Conservation (phyloP, 139 green algal species). For the Pleodorina starrii region DNA sequence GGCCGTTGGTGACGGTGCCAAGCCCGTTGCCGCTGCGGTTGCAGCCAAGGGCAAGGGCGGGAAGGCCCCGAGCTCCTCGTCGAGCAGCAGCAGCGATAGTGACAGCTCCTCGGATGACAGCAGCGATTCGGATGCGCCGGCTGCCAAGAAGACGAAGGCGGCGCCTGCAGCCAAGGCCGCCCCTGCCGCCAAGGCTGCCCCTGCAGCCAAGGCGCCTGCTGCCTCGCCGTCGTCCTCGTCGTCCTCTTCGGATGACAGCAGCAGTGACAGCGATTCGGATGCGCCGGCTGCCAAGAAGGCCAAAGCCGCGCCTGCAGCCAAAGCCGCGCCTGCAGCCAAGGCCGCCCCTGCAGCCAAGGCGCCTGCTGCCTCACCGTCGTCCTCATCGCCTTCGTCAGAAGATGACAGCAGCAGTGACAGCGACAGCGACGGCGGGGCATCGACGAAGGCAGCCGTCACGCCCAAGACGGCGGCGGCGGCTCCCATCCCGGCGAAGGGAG, state of each 20-base stretch:
- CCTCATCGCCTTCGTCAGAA: conserved; percentile 2
- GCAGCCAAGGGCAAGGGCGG: not conserved
- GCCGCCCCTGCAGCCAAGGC: not conserved
- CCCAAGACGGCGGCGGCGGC: not conserved
- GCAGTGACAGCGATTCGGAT: not conserved
- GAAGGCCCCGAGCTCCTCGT: not conserved
- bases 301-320: not conserved
- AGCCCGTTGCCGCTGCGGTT: not conserved
- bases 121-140: not conserved
- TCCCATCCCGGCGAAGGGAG: not conserved
- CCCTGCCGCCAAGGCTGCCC: not conserved
- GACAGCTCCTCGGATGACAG: conserved; percentile 12
- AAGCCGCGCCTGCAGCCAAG: not conserved
- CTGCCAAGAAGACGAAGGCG: not conserved
- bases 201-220: not conserved
- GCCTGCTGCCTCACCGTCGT: not conserved
- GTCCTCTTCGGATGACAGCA: conserved; percentile 31
- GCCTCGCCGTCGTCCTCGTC: not conserved
- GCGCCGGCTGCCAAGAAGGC: not conserved
- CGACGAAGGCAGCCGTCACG: not conserved
- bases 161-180: not conserved
- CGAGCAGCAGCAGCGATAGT: conserved; percentile 13
- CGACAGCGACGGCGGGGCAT: not conserved
- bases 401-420: conserved; percentile 35
- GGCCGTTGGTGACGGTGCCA: not conserved